A percentile compares a stretch with the other conserved stretches of the same genome.
These are phyloP conservation scores for Alternaria sp. DNA, from an alignment of 2,329 filamentous ascomycete genomes.

Conservation along the genomic window DNA sequence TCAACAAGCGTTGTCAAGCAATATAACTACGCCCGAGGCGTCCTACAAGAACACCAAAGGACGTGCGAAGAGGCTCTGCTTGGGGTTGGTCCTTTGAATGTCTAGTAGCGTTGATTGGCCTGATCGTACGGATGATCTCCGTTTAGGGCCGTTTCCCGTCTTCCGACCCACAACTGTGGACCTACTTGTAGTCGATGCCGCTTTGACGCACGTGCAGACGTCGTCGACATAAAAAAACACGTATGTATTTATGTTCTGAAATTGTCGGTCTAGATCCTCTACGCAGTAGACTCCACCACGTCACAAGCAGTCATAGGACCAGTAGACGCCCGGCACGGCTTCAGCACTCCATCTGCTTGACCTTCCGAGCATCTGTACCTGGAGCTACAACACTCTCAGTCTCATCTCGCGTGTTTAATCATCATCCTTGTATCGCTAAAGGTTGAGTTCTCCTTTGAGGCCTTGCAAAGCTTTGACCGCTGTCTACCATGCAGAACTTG, in stretches of 20 bases:
- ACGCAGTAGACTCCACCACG: not conserved
- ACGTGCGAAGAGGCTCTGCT: not conserved
- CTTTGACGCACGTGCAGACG: not conserved
- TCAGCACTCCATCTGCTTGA: not conserved
- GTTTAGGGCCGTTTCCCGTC: not conserved
- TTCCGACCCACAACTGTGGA: not conserved
- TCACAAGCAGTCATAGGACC: not conserved
- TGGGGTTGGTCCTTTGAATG: not conserved
- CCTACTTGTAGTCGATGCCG: not conserved
- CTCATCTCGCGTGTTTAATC: not conserved
- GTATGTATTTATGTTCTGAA: not conserved
- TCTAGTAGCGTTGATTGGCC: not conserved
- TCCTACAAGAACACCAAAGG: not conserved
- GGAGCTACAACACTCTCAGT: not conserved
- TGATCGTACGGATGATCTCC: not conserved
- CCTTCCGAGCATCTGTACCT: not conserved
- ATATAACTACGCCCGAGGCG: not conserved
- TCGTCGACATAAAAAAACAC: not conserved
- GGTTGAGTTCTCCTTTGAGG: not conserved
- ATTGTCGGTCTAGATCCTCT: not conserved
- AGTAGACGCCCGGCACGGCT: not conserved
- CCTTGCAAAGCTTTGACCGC: not conserved
- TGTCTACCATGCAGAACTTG: not conserved
- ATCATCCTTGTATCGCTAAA: not conserved
- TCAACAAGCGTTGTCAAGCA: not conserved